Base-by-base conservation (phyloP, 306 rosid genomes). In the Chamaecrista fasciculata region DNA sequence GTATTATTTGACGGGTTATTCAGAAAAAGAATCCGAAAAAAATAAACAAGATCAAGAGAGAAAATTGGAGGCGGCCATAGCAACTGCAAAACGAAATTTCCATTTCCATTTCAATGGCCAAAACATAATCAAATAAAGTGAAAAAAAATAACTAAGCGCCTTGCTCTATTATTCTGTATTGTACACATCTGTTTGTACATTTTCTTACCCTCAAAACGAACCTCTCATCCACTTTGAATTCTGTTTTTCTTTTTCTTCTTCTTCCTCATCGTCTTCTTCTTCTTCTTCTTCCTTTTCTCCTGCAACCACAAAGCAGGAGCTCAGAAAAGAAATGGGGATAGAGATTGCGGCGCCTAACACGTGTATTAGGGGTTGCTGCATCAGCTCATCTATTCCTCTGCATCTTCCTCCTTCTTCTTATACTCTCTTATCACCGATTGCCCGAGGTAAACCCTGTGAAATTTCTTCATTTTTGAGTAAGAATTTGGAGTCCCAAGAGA, bases 321-420 rank as follows among this genome's bases (percentile, higher is more conserved):
- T 59, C 46, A 33, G 44, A 59, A 59, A 34, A 34, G 65, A 59
- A 29, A 67, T 92, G 91, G 87, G 83, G 16, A 24, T 87, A 8
- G 80, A 81, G 72, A 88, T 93, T 46, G 24, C 59, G 71, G 96
- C 85, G 80, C 97, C 98, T 15, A 93, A 93, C 85, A 74, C 84
- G 0, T 93, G 98, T 86, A 68, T 90, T 7, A 82, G 98, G 77
- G 98, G 98, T 21, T 93, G 98, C 87, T 90, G 97, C 63, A 69
- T 71, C 40, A 90, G 92, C 80, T 5, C 69, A 46, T 75, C 83
- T 42, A 88, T 94, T 52, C 97, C 98, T 69, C 89, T 94, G 1
- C 97, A 90, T 76, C 92, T 90, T 46, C 87, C 80, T 53, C 85
- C 96, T 56, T 85, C 98, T 67, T 83, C 92, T 40, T 93, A 70